Conservation (phyloP, 345 rosid genomes). For the Hirschfeldia incana region DNA sequence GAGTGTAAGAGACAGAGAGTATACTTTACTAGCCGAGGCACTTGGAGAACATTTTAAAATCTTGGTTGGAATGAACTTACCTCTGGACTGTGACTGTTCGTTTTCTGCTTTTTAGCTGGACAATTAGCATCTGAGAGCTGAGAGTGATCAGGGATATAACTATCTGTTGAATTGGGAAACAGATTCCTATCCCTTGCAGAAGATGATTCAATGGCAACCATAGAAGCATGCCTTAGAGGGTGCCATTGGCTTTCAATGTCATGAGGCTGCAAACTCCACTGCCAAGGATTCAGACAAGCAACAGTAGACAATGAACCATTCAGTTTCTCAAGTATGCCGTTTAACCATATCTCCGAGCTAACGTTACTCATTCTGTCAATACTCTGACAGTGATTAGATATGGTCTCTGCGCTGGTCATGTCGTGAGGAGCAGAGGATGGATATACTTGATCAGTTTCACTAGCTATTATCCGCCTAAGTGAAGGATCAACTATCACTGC, state of each 20-base stretch:
- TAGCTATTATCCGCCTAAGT: conserved; percentile 52
- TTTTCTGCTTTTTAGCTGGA: conserved; percentile 67
- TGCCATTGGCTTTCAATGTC: conserved; percentile 48
- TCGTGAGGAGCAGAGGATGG: conserved; percentile 31
- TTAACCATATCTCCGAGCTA: conserved; percentile 23
- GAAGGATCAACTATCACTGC: conserved; percentile 81
- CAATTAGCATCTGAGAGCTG: conserved; percentile 36
- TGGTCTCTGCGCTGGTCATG: conserved; percentile 25
- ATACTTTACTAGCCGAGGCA: conserved; percentile 10
- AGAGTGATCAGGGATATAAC: conserved; percentile 29
- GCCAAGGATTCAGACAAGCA: conserved; percentile 78
- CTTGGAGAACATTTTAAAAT: not conserved
- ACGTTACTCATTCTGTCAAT: not conserved
- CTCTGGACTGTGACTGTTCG: conserved; percentile 36
- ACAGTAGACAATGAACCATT: conserved; percentile 33
- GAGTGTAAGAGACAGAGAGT: conserved; percentile 30
- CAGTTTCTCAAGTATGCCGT: conserved; percentile 32
- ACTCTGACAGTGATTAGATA: conserved; percentile 1
- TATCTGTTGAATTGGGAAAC: conserved; percentile 49
- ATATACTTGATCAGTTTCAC: conserved; percentile 63
- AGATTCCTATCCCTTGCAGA: conserved; percentile 70
- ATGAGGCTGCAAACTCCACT: conserved; percentile 49
- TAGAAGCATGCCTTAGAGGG: conserved; percentile 74
- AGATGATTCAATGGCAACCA: conserved; percentile 86
- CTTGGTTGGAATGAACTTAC: conserved; percentile 28